A percentile compares a stretch with the other conserved stretches of the same genome.
These are phyloP conservation scores for Epichloe scottii DNA, from an alignment of 2,329 filamentous ascomycete species.

Conservation along the genomic window DNA sequence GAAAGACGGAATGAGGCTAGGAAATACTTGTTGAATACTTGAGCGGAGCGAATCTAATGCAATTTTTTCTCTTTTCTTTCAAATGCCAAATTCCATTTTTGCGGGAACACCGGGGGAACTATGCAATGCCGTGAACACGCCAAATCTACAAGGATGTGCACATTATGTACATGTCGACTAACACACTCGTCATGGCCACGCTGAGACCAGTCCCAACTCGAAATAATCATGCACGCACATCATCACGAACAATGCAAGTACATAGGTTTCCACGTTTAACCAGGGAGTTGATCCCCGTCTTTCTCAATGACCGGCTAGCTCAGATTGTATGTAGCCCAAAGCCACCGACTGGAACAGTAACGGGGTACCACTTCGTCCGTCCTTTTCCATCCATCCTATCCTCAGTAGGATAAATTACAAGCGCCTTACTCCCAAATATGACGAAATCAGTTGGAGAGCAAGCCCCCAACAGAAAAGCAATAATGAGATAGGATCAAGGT, in stretches of 20 bases:
- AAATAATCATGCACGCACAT: no score
- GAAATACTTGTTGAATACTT: neutral
- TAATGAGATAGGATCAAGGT: no score
- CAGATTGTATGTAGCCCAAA: no score
- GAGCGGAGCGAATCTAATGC: neutral
- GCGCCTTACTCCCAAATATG: neutral
- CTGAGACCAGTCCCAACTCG: no score
- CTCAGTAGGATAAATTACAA: constrained; percentile 8
- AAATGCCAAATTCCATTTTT: no score
- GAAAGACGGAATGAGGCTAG: neutral
- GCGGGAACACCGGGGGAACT: no score
- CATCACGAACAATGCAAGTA: neutral
- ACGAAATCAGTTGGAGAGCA: no score
- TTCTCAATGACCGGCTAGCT: neutral
- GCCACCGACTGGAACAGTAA: no score
- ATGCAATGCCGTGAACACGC: no score
- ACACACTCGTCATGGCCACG: no score
- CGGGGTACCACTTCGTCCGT: neutral
- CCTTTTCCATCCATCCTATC: neutral
- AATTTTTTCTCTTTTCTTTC: neutral
- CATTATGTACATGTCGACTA: no score
- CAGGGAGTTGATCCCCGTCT: constrained; percentile 7
- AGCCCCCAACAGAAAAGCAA: neutral
- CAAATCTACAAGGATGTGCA: neutral
- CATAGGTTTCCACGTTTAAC: neutral